Evolutionary conservation across 495 filamentous ascomycete species (phyloP), one percentile per base, ranked within the genome.

Genomic region (Penicillium malachiteum): DNA sequence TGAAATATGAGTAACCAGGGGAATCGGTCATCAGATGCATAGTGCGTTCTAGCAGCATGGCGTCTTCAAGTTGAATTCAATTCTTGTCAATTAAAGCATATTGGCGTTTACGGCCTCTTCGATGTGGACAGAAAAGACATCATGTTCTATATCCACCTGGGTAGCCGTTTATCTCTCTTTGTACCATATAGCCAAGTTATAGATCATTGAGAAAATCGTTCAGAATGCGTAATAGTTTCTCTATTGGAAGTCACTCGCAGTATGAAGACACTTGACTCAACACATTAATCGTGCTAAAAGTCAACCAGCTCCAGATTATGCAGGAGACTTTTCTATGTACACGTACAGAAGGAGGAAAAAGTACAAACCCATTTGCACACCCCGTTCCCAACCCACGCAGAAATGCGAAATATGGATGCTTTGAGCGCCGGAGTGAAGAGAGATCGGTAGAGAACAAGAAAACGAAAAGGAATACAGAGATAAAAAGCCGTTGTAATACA

Each of bases 361-460:
- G 62, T 63, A 65, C 66, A 71, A 75, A 69, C 65, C 73, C 71
- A 76, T 69, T 66, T 71, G 68, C 75, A 78, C 73, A 71, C 69
- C 74, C 63, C 65, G 65, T 72, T 69, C 67, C 71, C 63, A 71
- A 71, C 66, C 69, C 69, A 74, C 73, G 70, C 69, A 70, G 57
- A 71, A 67, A 78, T 77, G 74, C 71, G 67, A 69, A 69, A 71
- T 48, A 73, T 68, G 60, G 63, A 76, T 73, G 69, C 71, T 73
- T 70, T 63, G 64, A 74, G 71, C 76, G 74, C 76, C 76, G 68
- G 76, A 77, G 75, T 69, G 74, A 78, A 71, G 75, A 71, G 75
- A 76, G 70, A 73, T 67, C 65, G 59, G 59, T 56, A 68, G 52
- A 49, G 56, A 39, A 52, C 16, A 64, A 39, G 30, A 56, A 59